phyloP scores from a whole-genome alignment of 1,284 basidiomycete genomes.

The Cryptococcus maquisensis region DNA sequence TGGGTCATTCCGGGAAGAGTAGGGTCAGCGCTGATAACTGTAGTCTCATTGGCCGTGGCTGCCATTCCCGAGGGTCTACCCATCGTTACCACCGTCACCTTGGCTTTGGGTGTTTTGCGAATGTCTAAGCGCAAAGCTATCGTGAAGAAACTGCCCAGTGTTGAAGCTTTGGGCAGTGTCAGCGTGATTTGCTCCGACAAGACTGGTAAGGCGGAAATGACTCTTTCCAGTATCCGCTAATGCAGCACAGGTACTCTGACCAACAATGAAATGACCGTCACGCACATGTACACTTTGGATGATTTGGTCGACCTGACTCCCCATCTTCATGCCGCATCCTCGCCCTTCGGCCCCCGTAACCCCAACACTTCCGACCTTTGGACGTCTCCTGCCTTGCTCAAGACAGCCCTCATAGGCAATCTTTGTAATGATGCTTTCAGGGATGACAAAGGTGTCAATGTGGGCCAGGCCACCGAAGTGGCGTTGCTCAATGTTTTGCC shows the following conservation, averaged over 20 bases:
- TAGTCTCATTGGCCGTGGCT: constrained; percentile 92
- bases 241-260: constrained; percentile 76
- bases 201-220: constrained; percentile 59
- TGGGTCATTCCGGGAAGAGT: constrained; percentile 41
- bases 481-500: constrained; percentile 81
- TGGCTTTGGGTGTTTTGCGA: constrained; percentile 86
- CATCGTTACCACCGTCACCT: constrained; percentile 94
- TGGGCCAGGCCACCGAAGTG: constrained; percentile 91
- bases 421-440: constrained; percentile 58
- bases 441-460: constrained; percentile 68
- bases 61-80: constrained; percentile 96
- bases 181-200: constrained; percentile 97
- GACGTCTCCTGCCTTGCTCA: constrained; percentile 57
- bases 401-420: constrained; percentile 59
- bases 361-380: constrained; percentile 43
- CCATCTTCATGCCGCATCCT: constrained; percentile 47
- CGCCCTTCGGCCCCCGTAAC: constrained; percentile 59
- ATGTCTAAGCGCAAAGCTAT: constrained; percentile 95
- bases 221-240: background rate
- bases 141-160: constrained; percentile 92
- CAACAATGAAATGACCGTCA: constrained; percentile 92
- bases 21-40: background rate
- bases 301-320: constrained; percentile 67
- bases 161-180: constrained; percentile 89
- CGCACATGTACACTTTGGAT: constrained; percentile 80